Base-by-base conservation (phyloP, 371 early-diverging fungal species). In the Mucor sp. region DNA sequence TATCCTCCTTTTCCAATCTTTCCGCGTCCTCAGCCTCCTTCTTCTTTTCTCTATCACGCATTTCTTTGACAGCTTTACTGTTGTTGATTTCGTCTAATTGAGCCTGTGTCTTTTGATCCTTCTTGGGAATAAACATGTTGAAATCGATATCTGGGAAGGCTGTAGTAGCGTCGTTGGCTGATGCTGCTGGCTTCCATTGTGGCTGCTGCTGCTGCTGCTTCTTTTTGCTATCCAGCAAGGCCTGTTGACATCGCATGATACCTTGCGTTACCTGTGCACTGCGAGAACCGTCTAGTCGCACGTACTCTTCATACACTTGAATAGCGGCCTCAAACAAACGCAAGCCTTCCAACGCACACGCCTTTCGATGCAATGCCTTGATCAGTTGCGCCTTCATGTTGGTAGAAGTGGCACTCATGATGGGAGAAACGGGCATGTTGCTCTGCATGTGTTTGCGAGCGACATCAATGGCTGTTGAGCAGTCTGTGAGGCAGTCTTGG, bases 271-370 rank as follows among this genome's bases (percentile, higher is more conserved):
- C 73, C 81, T 87, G 56, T 32, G 79, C 75, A 44, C 86, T 90
- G 8, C 69, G 50, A 14, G 73, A 68, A 6, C 82, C 80, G 27
- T 78, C 70, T 19, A 80, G 74, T 17, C 76, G 69, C 73, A 92
- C 68, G 17, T 90, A 71, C 32, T 69, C 76, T 25, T 87, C 84
- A 81, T 94, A 97, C 65, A 90, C 90, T 0, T 82, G 80, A 58
- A 82, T 76, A 15, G 96, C 97, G 19, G 85, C 85, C 4, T 82
- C 74, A 79, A 91, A 97, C 67, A 89, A 89, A 74, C 95, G 94
- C 60, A 90, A 64, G 9, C 85, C 84, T 76, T 98, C 97, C 41
- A 84, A 86, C 0, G 95, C 96, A 17, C 88, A 85, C 3, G 93
- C 95, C 4, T 93, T 85, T 5, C 95, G 85, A 74, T 69, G 33